Conservation (phyloP, 2,329 filamentous ascomycete genomes). For the Phialemoniopsis sp. region DNA sequence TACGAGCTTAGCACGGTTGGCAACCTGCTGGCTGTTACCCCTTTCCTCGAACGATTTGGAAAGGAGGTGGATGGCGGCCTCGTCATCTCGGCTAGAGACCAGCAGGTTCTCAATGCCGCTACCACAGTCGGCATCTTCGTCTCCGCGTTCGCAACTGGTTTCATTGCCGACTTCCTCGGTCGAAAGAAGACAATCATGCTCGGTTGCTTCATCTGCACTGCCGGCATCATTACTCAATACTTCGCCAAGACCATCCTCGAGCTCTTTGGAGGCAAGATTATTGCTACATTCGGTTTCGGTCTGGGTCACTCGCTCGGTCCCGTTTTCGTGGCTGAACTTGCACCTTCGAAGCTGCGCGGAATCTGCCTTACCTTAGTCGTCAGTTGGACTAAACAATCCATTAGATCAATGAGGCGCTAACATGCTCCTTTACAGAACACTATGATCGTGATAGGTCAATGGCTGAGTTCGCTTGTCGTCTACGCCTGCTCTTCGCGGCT, state of each 20-base stretch:
- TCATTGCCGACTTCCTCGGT: conserved; percentile 59
- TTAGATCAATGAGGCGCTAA: too few species aligned
- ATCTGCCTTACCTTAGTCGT: conserved; percentile 20
- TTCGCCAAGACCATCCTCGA: conserved; percentile 14
- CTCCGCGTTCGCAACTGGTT: conserved; percentile 20
- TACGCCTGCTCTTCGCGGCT: conserved; percentile 12
- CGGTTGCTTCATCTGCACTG: conserved; percentile 56
- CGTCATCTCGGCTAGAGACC: conserved; percentile 17
- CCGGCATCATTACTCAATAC: conserved; percentile 43
- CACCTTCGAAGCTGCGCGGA: conserved; percentile 22
- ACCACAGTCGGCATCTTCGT: conserved; percentile 21
- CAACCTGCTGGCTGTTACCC: conserved; percentile 20
- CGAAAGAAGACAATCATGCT: conserved; percentile 53
- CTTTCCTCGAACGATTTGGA: conserved; percentile 19
- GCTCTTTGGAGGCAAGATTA: conserved; percentile 21
- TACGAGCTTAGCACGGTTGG: conserved; percentile 21
- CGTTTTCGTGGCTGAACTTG: conserved; percentile 24
- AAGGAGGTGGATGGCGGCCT: conserved; percentile 9
- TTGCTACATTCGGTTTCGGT: conserved; percentile 22
- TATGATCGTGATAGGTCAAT: conserved; percentile 25
- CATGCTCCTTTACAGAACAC: conserved; percentile 21
- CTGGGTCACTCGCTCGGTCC: conserved; percentile 23
- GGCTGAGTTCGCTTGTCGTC: conserved; percentile 18
- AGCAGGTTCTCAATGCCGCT: conserved; percentile 23
- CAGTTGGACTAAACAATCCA: too few species aligned